phyloP scores from a whole-genome alignment of 257 asterid genomes.

The Scutellaria galericulata region DNA sequence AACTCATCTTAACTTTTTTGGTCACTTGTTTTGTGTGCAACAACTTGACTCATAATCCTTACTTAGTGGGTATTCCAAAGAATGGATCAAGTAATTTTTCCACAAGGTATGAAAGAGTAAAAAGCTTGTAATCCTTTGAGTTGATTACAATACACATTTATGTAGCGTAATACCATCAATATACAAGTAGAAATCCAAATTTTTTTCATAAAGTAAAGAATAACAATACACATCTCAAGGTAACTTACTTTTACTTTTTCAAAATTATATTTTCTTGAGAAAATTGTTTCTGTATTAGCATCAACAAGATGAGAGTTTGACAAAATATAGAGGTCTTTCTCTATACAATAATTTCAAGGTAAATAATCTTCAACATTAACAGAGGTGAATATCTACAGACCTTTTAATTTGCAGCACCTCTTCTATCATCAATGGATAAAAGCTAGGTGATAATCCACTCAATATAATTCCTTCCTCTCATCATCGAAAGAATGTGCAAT shows the following conservation, averaged over 20 bases:
- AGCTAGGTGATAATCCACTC: background rate
- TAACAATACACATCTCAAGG: background rate
- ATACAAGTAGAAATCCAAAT: too few species aligned
- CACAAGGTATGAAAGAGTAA: slow-evolving; percentile 33
- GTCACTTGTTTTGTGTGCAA: too few species aligned
- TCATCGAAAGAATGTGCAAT: slow-evolving; percentile 13
- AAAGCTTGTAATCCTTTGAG: slow-evolving; percentile 32
- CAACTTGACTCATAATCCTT: background rate
- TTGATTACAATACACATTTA: slow-evolving; percentile 42
- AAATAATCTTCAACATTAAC: slow-evolving; percentile 23
- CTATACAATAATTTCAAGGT: slow-evolving; percentile 38
- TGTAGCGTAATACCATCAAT: slow-evolving; percentile 25
- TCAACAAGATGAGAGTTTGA: slow-evolving; percentile 13
- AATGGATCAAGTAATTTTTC: slow-evolving; percentile 10
- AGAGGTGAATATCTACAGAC: slow-evolving; percentile 32
- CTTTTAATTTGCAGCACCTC: slow-evolving; percentile 25
- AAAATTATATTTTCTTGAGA: slow-evolving; percentile 5
- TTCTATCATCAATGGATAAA: slow-evolving; percentile 13
- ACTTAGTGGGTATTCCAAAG: background rate
- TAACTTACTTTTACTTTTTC: background rate
- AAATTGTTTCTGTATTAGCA: slow-evolving; percentile 9
- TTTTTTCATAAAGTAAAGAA: too few species aligned
- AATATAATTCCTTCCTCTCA: slow-evolving; percentile 10
- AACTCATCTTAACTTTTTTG: too few species aligned
- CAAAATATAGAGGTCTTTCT: slow-evolving; percentile 22